Conservation (phyloP, 2,329 filamentous ascomycete genomes). For the Capronia americana region DNA sequence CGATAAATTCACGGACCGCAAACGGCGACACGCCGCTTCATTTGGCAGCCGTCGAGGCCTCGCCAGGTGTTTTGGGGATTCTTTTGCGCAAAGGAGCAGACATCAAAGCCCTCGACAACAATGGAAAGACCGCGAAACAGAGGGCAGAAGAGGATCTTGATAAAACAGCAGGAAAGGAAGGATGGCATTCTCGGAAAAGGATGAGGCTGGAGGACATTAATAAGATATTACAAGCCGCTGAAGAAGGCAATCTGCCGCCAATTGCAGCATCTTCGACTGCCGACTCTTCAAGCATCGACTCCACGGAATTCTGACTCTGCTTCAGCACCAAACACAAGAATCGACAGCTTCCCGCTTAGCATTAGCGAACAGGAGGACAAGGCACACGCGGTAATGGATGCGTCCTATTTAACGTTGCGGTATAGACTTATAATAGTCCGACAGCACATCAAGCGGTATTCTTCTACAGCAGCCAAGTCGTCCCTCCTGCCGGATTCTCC, state of each 20-base stretch:
- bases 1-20: neutral
- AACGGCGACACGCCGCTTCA: neutral
- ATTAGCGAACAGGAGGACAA: neutral
- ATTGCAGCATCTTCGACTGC: neutral
- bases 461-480: slow-evolving; percentile 10
- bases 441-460: neutral
- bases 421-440: neutral
- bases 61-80: neutral
- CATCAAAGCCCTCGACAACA: neutral
- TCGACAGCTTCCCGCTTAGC: neutral
- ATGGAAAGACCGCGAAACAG: neutral
- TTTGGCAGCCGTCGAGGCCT: neutral
- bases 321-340: neutral
- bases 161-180: neutral
- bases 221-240: neutral
- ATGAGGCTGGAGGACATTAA: neutral
- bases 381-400: neutral
- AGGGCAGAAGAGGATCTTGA: neutral
- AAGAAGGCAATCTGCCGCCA: neutral
- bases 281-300: neutral
- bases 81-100: neutral
- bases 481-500: neutral
- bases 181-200: neutral
- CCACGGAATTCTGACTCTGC: neutral
- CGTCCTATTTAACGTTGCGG: neutral